phyloP scores from a whole-genome alignment of 2,329 filamentous ascomycete genomes.

The Aplosporella prunicola region DNA sequence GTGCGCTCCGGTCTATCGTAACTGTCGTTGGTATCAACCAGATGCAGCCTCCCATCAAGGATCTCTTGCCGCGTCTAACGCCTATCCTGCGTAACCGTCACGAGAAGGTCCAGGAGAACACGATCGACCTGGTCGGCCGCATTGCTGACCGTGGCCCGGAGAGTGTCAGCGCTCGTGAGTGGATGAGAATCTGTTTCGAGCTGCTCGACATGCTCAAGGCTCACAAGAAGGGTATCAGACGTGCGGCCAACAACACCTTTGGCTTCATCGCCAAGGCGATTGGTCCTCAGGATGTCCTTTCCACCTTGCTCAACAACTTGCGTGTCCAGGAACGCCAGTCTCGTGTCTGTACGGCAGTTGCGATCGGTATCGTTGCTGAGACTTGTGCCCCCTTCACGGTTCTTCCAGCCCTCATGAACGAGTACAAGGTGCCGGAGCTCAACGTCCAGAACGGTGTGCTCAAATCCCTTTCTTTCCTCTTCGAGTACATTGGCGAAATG shows the following conservation, averaged over 20 bases:
- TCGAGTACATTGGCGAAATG: slow-evolving; percentile 99
- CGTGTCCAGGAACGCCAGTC: slow-evolving; percentile 96
- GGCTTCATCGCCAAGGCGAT: slow-evolving; percentile 99
- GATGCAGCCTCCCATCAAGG: slow-evolving; percentile 97
- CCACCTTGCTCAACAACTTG: slow-evolving; percentile 91
- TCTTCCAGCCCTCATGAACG: slow-evolving; percentile 97
- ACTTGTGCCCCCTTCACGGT: slow-evolving; percentile 98
- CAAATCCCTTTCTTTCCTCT: slow-evolving; percentile 92
- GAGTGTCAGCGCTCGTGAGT: slow-evolving; percentile 91
- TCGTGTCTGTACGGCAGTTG: slow-evolving; percentile 95
- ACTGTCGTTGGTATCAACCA: slow-evolving; percentile 95
- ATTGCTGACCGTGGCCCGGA: slow-evolving; percentile 96
- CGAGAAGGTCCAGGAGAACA: slow-evolving; percentile 99
- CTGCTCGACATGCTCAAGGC: slow-evolving; percentile 98
- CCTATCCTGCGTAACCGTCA: slow-evolving; percentile 98
- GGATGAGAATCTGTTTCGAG: slow-evolving; percentile 99
- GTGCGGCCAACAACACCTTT: slow-evolving; percentile 98
- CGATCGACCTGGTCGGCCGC: slow-evolving; percentile 93
- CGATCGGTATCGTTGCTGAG: slow-evolving; percentile 96
- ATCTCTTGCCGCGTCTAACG: slow-evolving; percentile 85
- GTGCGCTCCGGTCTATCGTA: slow-evolving; percentile 89
- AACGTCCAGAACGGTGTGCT: slow-evolving; percentile 98
- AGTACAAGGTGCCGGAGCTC: slow-evolving; percentile 94
- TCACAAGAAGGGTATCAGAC: slow-evolving; percentile 97
- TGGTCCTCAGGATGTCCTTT: slow-evolving; percentile 91